Evolutionary conservation across 805 yeast species (phyloP).

Genomic region (Sugiyamaella floridensis): DNA sequence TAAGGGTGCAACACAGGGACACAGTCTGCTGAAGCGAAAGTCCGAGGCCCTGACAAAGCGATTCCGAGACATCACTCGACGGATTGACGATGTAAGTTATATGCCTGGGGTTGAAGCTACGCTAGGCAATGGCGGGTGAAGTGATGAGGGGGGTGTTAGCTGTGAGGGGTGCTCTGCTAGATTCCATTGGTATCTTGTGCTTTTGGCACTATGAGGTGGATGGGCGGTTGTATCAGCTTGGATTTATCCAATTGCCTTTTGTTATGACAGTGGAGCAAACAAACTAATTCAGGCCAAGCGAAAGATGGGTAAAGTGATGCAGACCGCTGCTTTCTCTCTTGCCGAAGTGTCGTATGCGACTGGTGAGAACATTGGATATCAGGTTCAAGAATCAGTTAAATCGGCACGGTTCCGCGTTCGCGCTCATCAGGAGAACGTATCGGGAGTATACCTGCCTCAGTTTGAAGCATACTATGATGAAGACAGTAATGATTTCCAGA

Average conservation of each 20-base stretch:
- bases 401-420: conserved; percentile 80
- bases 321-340: conserved; percentile 92
- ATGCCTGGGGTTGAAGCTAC: too few species aligned
- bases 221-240: too few species aligned
- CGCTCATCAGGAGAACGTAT: conserved; percentile 91
- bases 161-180: too few species aligned
- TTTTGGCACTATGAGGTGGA: too few species aligned
- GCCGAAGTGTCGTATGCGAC: conserved; percentile 98
- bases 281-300: conserved; percentile 53
- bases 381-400: conserved; percentile 90
- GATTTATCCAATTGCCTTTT: too few species aligned
- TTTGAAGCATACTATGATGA: conserved; percentile 82
- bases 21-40: conserved; percentile 84
- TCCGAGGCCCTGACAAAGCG: conserved; percentile 96
- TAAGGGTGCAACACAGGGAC: conserved; percentile 97
- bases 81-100: conserved; percentile 68
- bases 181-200: too few species aligned
- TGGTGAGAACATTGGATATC: conserved; percentile 91
- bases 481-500: conserved; percentile 83
- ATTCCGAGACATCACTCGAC: conserved; percentile 88
- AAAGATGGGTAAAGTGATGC: conserved; percentile 98
- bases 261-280: too few species aligned
- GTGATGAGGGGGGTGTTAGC: too few species aligned
- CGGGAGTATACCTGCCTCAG: conserved; percentile 91
- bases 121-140: too few species aligned